A percentile compares a stretch with the other conserved stretches of the same genome.
These are phyloP conservation scores for Coemansia aciculifera DNA, from an alignment of 192 early-diverging fungal genomes.

Conservation along the genomic window DNA sequence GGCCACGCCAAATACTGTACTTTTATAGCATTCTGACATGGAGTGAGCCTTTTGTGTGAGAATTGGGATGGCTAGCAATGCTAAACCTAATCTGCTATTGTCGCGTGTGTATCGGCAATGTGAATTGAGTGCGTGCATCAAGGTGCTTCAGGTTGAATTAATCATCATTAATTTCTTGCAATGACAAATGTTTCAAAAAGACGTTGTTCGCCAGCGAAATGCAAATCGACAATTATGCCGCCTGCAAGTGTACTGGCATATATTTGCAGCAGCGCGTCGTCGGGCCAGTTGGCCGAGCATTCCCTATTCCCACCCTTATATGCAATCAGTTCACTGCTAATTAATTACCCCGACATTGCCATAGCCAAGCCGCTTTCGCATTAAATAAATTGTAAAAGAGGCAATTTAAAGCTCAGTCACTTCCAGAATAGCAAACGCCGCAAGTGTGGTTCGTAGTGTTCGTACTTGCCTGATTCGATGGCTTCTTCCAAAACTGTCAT, in stretches of 20 bases:
- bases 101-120: neutral
- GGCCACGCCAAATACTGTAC: no score
- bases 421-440: neutral
- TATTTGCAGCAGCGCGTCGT: neutral
- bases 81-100: neutral
- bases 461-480: neutral
- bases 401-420: neutral
- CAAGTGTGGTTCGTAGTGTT: neutral
- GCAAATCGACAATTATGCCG: neutral
- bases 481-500: neutral
- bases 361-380: neutral
- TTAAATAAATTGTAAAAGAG: neutral
- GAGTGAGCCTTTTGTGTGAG: no score
- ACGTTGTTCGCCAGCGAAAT: no score
- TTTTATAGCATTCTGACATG: no score
- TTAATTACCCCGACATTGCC: neutral
- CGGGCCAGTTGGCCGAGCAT: neutral
- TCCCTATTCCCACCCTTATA: neutral
- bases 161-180: neutral
- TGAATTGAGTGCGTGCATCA: no score
- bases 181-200: no score
- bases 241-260: neutral
- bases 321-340: neutral
- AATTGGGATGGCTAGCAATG: no score
- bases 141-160: neutral